Base-by-base conservation (phyloP, 306 rosid genomes). In the Trifolium fragiferum region DNA sequence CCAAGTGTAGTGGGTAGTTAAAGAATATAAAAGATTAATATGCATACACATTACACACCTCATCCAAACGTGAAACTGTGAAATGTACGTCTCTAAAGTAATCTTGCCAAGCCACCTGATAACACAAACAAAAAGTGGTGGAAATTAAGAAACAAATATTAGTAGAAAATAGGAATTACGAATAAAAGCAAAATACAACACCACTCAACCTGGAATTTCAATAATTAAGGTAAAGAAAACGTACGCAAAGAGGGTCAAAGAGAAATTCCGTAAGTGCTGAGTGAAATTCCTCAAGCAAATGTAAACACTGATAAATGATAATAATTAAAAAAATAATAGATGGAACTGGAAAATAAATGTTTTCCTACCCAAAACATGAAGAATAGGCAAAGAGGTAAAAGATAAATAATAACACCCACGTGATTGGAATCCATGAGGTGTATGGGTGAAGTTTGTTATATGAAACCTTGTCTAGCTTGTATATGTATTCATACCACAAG, bases 51-150 rank as follows among this genome's bases (percentile, higher is more conserved):
- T n/a, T n/a, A n/a, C n/a, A 64, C 73, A 95, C 99, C 99, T 95
- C 93, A 95, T 84, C 99, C 99, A 95, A 79, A 95, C 92, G 77
- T 95, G 99, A 84, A 95, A 92, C 82, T 95, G 99, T 78, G 99
- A 92, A 87, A 95, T 95, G 83, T 95, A 92, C 25, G 99, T 92
- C 89, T 95, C 99, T 81, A 95, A 85, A 67, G 99, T 95, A 76
- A 95, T 78, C 91, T 95, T 95, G 79, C 99, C 99, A 78, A 95
- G 99, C 97, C 97, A 95, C 78, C 98, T 95, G 86, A 74, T 79
- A 78, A 80, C 23, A 30, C 70, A 80, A 41, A 68, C 61, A 40
- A 49, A 66, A 70, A 62, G 53, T 12, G 69, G 19, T 54, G 63
- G 54, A 64, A 76, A 37, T 33, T 60, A 70, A 57, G 30, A 62